phyloP scores from a whole-genome alignment of 345 rosid genomes.

The Pistacia integerrima region DNA sequence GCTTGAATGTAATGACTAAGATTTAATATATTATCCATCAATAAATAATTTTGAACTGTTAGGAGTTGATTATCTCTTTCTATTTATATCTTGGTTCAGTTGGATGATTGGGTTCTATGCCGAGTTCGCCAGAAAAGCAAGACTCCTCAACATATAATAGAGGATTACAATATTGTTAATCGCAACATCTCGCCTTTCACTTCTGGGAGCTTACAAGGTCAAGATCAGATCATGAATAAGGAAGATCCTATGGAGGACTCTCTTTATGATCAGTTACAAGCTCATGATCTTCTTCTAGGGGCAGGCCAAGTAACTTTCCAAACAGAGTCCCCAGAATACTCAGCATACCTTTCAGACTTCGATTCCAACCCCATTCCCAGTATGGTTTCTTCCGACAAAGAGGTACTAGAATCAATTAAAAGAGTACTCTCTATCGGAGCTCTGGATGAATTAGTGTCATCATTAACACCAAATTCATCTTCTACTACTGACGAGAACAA shows the following conservation, averaged over 20 bases:
- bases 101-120: conserved; percentile 49
- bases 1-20: not conserved
- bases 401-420: conserved; percentile 29
- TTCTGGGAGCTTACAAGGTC: conserved; percentile 29
- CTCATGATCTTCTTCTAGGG: conserved; percentile 20
- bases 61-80: not conserved
- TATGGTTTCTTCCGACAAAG: conserved; percentile 10
- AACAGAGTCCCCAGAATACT: conserved; percentile 25
- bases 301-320: conserved; percentile 13
- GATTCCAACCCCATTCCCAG: conserved; percentile 8
- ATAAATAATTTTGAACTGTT: not conserved
- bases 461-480: conserved; percentile 14
- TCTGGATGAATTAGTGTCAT: conserved; percentile 30
- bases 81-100: conserved; percentile 22
- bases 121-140: conserved; percentile 34
- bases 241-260: not conserved
- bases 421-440: conserved; percentile 31
- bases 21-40: not conserved
- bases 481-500: not conserved
- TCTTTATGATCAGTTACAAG: conserved; percentile 18
- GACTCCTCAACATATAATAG: conserved; percentile 2
- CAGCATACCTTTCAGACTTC: conserved; percentile 9
- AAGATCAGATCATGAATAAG: conserved; percentile 16
- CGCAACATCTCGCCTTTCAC: conserved; percentile 17
- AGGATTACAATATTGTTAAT: conserved; percentile 1